Percentiles rank a stretch among this genome's conserved stretches.
Evolutionary conservation across 2,329 filamentous ascomycete species (phyloP).

Genomic region (Erysiphe pisi): DNA sequence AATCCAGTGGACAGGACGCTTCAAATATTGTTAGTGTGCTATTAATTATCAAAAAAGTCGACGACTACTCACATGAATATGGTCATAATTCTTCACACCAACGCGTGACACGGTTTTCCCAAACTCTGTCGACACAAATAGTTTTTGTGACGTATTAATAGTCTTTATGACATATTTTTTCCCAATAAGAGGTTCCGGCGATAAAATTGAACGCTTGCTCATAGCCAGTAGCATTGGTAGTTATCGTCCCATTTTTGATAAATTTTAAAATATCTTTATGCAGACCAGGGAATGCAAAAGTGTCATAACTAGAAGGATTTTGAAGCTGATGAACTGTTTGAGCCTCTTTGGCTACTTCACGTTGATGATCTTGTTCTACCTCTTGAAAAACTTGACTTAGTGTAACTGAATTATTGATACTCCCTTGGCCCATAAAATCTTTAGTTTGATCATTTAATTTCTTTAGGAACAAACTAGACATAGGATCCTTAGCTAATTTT

Average conservation of each 20-base stretch:
- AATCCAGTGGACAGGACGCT: conserved; percentile 49
- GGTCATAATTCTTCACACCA: conserved; percentile 27
- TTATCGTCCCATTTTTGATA: conserved; percentile 40
- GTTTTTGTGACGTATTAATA: conserved; percentile 33
- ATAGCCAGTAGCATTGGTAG: conserved; percentile 37
- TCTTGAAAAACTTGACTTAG: conserved; percentile 42
- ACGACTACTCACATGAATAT: conserved; percentile 26
- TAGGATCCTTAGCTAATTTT: background rate
- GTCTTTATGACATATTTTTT: conserved; percentile 36
- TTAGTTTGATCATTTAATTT: background rate
- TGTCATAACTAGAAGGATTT: conserved; percentile 37
- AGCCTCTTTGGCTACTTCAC: conserved; percentile 42
- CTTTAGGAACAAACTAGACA: background rate
- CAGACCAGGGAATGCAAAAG: conserved; percentile 41
- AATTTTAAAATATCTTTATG: conserved; percentile 42
- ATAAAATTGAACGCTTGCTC: conserved; percentile 41
- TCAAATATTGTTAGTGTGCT: conserved; percentile 30
- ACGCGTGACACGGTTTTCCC: conserved; percentile 39
- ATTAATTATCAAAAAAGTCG: conserved; percentile 25
- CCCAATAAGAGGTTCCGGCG: conserved; percentile 38
- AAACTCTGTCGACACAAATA: conserved; percentile 43
- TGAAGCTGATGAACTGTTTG: conserved; percentile 42
- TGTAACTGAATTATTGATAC: conserved; percentile 38
- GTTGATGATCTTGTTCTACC: conserved; percentile 38
- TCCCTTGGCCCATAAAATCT: too few relatives aligned